These are phyloP conservation scores for Claviceps cyperi DNA, from an alignment of 2,329 filamentous ascomycete species.

Conservation along the genomic window DNA sequence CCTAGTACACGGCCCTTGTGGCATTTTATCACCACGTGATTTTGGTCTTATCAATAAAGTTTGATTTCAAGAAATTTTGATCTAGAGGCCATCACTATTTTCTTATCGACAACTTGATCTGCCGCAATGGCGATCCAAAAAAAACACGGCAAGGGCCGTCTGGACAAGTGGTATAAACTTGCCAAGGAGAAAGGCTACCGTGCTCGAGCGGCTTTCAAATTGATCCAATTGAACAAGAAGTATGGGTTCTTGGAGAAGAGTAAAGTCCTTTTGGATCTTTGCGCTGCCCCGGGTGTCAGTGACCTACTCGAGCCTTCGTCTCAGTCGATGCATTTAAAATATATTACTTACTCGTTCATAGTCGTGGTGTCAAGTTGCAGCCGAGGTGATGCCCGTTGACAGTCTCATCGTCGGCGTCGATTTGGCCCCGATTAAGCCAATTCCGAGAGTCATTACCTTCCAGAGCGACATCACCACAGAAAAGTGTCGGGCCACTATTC, in stretches of 20 bases:
- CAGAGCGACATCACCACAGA: constrained; percentile 97
- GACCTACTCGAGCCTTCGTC: background rate
- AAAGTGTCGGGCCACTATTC: constrained; percentile 81
- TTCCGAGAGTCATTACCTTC: constrained; percentile 86
- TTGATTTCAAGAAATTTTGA: constrained; percentile 16
- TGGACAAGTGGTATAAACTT: constrained; percentile 98
- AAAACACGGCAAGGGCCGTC: constrained; percentile 95
- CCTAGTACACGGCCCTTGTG: no score
- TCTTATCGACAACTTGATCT: constrained; percentile 1
- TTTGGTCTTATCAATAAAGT: constrained; percentile 12
- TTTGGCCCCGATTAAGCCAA: constrained; percentile 86
- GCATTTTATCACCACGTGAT: constrained; percentile 6
- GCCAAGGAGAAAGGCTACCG: constrained; percentile 97
- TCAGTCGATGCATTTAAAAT: background rate
- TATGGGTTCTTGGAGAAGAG: constrained; percentile 97
- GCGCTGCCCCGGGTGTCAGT: constrained; percentile 79
- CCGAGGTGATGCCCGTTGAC: constrained; percentile 82
- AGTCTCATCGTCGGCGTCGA: constrained; percentile 91
- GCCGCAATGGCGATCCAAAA: constrained; percentile 82
- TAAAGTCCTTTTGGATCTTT: constrained; percentile 92
- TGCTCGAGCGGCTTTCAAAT: constrained; percentile 90
- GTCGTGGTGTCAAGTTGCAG: constrained; percentile 94
- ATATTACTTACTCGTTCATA: constrained; percentile 16
- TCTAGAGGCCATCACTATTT: background rate
- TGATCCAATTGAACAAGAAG: constrained; percentile 97